Evolutionary conservation across 2,329 filamentous ascomycete species (phyloP).

Genomic region (Apiospora malaysiana): DNA sequence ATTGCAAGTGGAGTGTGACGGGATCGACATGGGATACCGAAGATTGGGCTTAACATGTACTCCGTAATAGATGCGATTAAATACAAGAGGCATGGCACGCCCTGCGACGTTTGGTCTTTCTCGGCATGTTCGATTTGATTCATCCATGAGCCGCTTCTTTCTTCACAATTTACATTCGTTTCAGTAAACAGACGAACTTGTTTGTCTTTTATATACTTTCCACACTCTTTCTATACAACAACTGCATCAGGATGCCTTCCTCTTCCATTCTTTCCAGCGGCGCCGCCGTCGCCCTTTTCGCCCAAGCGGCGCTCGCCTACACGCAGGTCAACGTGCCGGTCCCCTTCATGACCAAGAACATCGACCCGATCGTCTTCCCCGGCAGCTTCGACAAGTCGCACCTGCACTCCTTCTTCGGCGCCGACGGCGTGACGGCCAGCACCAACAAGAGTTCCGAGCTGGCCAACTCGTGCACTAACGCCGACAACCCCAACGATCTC

Average conservation of each 20-base stretch:
- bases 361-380: slow-evolving; percentile 35
- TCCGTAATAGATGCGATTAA: not conserved
- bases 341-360: slow-evolving; percentile 35
- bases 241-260: slow-evolving; percentile 16
- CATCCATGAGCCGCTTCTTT: slow-evolving; percentile 8
- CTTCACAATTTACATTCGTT: slow-evolving; percentile 10
- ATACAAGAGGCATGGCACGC: not conserved
- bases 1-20: not conserved
- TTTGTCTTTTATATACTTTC: not conserved
- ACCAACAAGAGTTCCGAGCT: slow-evolving; percentile 37
- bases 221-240: not conserved
- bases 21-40: not conserved
- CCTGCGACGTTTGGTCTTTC: not conserved
- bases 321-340: slow-evolving; percentile 10
- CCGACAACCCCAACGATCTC: slow-evolving; percentile 39
- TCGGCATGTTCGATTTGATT: not conserved
- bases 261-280: slow-evolving; percentile 15
- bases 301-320: slow-evolving; percentile 14
- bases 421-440: slow-evolving; percentile 32
- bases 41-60: not conserved
- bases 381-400: slow-evolving; percentile 31
- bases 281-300: slow-evolving; percentile 12
- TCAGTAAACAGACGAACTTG: not conserved
- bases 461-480: slow-evolving; percentile 33
- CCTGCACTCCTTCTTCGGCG: slow-evolving; percentile 35